Percentiles rank a stretch among this genome's conserved stretches.
phyloP scores from a whole-genome alignment of 1,284 basidiomycete genomes.

The Trichosporon inkin region DNA sequence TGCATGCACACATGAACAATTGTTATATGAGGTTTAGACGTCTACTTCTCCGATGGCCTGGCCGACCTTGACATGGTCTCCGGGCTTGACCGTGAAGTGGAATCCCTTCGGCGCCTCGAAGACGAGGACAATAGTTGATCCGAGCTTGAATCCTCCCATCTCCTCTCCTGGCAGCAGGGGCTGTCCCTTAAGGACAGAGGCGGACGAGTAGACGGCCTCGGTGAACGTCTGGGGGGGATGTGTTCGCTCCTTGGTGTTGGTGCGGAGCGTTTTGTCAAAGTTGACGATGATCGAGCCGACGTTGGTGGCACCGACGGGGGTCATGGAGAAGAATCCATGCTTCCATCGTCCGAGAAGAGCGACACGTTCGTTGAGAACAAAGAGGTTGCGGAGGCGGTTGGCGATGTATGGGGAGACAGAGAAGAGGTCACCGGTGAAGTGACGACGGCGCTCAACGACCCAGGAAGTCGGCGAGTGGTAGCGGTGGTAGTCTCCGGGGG shows the following conservation, averaged over 20 bases:
- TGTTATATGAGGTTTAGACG: conserved; percentile 6
- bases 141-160: conserved; percentile 95
- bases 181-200: conserved; percentile 82
- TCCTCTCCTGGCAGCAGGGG: conserved; percentile 83
- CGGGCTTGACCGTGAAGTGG: conserved; percentile 71
- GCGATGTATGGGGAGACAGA: conserved; percentile 96
- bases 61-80: conserved; percentile 85
- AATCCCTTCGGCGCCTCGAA: conserved; percentile 90
- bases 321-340: conserved; percentile 94
- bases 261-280: conserved; percentile 86
- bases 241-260: conserved; percentile 65
- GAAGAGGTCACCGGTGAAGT: conserved; percentile 96
- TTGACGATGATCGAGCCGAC: conserved; percentile 95
- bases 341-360: conserved; percentile 93
- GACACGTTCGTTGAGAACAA: conserved; percentile 96
- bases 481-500: conserved; percentile 96
- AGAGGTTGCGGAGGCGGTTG: conserved; percentile 83
- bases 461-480: conserved; percentile 95
- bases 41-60: conserved; percentile 53
- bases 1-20: conserved; percentile 9
- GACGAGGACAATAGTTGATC: conserved; percentile 92
- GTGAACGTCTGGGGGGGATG: conserved; percentile 84
- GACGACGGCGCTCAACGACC: conserved; percentile 93
- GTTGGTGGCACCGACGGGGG: conserved; percentile 96
- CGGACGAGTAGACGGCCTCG: conserved; percentile 83